Evolutionary conservation across 768 basidiomycete genomes (phyloP).

Genomic region (Omphalotus guepiniiformis): DNA sequence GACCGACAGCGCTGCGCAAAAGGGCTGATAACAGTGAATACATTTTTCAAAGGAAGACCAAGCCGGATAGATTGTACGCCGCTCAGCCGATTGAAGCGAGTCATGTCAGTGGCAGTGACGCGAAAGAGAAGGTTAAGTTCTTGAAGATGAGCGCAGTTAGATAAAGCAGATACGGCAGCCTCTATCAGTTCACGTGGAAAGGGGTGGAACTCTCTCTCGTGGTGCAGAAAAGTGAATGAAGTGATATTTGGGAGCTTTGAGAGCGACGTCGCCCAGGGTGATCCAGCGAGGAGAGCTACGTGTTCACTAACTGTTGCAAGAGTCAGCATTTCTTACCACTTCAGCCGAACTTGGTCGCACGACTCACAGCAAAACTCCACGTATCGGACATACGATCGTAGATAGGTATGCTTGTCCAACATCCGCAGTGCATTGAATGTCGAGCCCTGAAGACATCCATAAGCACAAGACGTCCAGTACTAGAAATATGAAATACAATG

Average conservation of each 20-base stretch:
- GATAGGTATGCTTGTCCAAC: slow-evolving; percentile 4
- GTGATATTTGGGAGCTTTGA: slow-evolving; percentile 1
- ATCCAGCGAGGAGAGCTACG: too few species aligned
- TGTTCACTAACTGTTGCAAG: not conserved
- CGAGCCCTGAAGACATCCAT: too few species aligned
- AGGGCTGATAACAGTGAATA: not conserved
- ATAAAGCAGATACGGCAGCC: not conserved
- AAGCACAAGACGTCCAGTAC: too few species aligned
- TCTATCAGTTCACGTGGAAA: slow-evolving; percentile 3
- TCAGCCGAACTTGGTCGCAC: slow-evolving; percentile 5
- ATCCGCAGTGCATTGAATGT: slow-evolving; percentile 2
- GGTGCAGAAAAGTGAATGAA: slow-evolving; percentile 4
- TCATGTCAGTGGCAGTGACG: not conserved
- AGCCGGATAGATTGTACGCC: not conserved
- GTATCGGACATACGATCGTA: slow-evolving; percentile 6
- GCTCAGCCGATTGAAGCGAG: not conserved
- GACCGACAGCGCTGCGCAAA: slow-evolving; percentile 1
- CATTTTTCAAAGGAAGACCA: slow-evolving; percentile 1
- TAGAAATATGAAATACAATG: too few species aligned
- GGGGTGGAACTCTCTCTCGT: slow-evolving; percentile 2
- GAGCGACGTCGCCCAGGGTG: slow-evolving; percentile 1
- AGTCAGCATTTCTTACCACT: not conserved
- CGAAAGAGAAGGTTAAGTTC: slow-evolving; percentile 8
- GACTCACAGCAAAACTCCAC: slow-evolving; percentile 4
- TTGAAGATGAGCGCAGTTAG: not conserved